Base-by-base conservation (phyloP, 2,329 filamentous ascomycete species). In the Pseudocercospora musae region DNA sequence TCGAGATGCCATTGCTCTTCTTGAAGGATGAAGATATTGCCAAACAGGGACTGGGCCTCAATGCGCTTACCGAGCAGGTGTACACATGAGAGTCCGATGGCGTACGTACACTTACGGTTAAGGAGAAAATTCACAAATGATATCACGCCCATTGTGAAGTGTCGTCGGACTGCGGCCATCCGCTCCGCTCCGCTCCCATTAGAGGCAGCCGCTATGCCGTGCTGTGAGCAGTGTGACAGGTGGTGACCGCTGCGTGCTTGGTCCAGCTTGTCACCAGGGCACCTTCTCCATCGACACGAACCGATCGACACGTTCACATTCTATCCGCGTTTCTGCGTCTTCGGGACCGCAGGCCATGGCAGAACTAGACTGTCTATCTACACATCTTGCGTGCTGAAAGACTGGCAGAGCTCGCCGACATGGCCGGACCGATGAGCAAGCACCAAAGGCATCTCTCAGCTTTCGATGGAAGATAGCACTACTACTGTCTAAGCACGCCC, bases 1-100 rank as follows among this genome's bases (percentile, higher is more conserved):
- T 97, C 7, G 91, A 96, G 81, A 97, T 97, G 93, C 92, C 92
- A 27, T 80, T 97, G 69, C 81, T 91, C 68, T 97, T 97, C 80
- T 79, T 96, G 75, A 88, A 89, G 70, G 89, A 92, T 33, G 85
- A 91, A 71, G 92, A 97, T 75, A 88, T 97, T 75, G 94, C 93
- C 3, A 88, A 92, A 81, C 86, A 92, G 69, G 92, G 92, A 0
- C 70, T 96, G 71, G 82, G 84, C 21, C 66, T 82, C 66, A 82
- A 82, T 69, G 76, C 78, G 21, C 74, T 81, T 61, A 81, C 80
- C 0, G 79, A 81, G 72, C 78, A 79, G 62, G 70, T 82, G 18
- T 82, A 82, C 71, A 81, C 79, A 23, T 81, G 60, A 66, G 44
- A 4, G 10, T 20, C 18, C 10, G 33, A 4, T n/a, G 13, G n/a